A percentile compares a stretch with the other conserved stretches of the same genome.
phyloP scores from a whole-genome alignment of 257 asterid genomes.

The Asclepias syriaca region DNA sequence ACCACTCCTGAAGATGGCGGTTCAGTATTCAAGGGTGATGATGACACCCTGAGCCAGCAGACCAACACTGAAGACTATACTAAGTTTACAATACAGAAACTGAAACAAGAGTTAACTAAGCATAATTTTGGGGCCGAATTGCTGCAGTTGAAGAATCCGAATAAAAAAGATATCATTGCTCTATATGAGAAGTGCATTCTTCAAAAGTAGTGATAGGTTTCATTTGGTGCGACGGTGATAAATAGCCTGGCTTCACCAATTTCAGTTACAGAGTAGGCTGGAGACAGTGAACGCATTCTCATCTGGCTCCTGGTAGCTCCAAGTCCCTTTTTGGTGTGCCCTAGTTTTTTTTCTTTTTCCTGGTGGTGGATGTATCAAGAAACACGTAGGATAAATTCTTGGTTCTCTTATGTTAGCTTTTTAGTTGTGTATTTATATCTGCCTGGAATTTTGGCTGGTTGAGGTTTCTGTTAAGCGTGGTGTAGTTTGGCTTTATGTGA shows the following conservation, averaged over 20 bases:
- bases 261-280: not conserved
- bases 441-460: not conserved
- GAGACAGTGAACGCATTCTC: not conserved
- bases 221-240: not conserved
- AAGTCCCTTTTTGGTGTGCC: not conserved
- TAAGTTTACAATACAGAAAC: slow-evolving; percentile 52
- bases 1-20: slow-evolving; percentile 80
- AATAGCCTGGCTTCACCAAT: not conserved
- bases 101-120: slow-evolving; percentile 71
- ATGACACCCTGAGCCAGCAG: slow-evolving; percentile 57
- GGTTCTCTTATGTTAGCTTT: not conserved
- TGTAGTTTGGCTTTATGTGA: not conserved
- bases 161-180: slow-evolving; percentile 63
- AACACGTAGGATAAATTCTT: not conserved
- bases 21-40: slow-evolving; percentile 66
- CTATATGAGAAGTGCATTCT: slow-evolving; percentile 65
- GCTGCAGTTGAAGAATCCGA: slow-evolving; percentile 56
- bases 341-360: too few species aligned
- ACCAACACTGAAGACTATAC: slow-evolving; percentile 53
- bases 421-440: not conserved
- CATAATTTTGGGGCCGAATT: slow-evolving; percentile 72
- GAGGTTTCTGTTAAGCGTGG: not conserved
- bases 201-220: slow-evolving; percentile 35
- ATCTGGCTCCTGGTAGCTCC: not conserved
- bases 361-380: not conserved